Evolutionary conservation across 2,329 filamentous ascomycete species (phyloP), one percentile per base, ranked within the genome.

Genomic region (Talaromyces sp.): DNA sequence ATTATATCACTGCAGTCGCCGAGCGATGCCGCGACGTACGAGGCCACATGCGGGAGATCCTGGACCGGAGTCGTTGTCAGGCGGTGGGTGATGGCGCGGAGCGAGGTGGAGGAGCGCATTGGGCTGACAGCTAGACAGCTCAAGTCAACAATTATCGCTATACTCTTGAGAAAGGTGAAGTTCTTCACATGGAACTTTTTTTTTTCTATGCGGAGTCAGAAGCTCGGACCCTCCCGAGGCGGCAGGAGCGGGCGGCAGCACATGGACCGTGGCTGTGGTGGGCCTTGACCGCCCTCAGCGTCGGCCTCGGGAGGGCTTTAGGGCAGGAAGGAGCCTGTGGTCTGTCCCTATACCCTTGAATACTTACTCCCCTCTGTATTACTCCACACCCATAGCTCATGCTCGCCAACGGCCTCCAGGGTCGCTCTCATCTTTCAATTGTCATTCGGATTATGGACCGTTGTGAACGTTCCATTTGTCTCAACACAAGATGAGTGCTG

Each of bases 11-110:
- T 79, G 75, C 84, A 87, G 69, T 80, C 80, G 67, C 78, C 77
- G 57, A 88, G 72, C 17, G 79, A 78, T 56, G 78, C 74, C 56
- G 84, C 85, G 65, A 97, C 85, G 63, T 85, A 84, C 33, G 90
- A 87, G 62, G 90, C 84, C 56, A 92, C 82, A 59, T 85, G 83
- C 61, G 91, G 91, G 5, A 97, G 85, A 65, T 93, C 87, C 54
- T 85, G 79, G n/a, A 85, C 81, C 0, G 90, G 82, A 11, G 89
- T 88, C 0, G 89, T 87, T 1, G 88, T 87, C 66, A 97, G 81
- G 49, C 77, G 77, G 64, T 79, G 75, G 25, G 77, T 77, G 51
- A 80, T 73, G 2, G 77, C 76, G 61, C 78, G 76, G 22, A 81
- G 68, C 58, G 73, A 71, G 58, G 71, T 73, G 22, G 72, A 70